phyloP scores from a whole-genome alignment of 208 protist species.

The Leishmania braziliensis region DNA sequence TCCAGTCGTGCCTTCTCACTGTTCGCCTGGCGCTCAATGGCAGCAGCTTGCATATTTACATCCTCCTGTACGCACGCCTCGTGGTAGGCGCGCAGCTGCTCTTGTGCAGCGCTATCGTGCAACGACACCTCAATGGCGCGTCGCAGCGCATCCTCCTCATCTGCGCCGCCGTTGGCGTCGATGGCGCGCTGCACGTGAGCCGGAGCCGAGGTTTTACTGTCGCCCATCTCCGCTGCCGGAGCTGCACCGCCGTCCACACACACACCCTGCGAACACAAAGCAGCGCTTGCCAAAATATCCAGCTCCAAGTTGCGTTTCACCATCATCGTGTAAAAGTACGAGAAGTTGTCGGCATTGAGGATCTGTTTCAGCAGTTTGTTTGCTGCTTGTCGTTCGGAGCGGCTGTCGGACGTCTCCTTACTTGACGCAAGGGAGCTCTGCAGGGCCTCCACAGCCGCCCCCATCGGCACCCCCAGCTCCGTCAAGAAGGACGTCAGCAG shows the following conservation, averaged over 20 bases:
- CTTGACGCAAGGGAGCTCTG: slow-evolving; percentile 28
- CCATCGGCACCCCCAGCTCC: slow-evolving; percentile 77
- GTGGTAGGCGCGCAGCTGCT: slow-evolving; percentile 56
- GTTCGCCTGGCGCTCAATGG: slow-evolving; percentile 37
- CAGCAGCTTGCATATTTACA: slow-evolving; percentile 55
- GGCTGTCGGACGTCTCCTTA: slow-evolving; percentile 12
- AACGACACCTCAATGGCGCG: slow-evolving; percentile 78
- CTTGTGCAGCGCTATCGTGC: slow-evolving; percentile 36
- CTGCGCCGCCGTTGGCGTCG: slow-evolving; percentile 53
- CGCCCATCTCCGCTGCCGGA: slow-evolving; percentile 6
- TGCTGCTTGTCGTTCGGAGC: slow-evolving; percentile 28
- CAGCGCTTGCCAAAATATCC: slow-evolving; percentile 75
- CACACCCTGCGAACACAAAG: slow-evolving; percentile 33
- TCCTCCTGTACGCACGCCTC: slow-evolving; percentile 78
- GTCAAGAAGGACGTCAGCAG: slow-evolving; percentile 81
- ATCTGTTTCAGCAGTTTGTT: slow-evolving; percentile 75
- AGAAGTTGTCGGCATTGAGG: slow-evolving; percentile 87
- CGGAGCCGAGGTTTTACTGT: neutral
- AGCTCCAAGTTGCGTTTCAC: slow-evolving; percentile 90
- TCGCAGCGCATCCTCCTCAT: slow-evolving; percentile 77
- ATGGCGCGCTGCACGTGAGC: slow-evolving; percentile 25
- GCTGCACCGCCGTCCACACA: neutral
- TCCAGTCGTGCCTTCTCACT: slow-evolving; percentile 79
- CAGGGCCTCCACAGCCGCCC: slow-evolving; percentile 55
- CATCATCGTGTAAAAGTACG: slow-evolving; percentile 91